Percentiles rank a stretch among this genome's conserved stretches.
Conservation (phyloP, 2,329 filamentous ascomycete genomes). For the Fusarium abutilonis region DNA sequence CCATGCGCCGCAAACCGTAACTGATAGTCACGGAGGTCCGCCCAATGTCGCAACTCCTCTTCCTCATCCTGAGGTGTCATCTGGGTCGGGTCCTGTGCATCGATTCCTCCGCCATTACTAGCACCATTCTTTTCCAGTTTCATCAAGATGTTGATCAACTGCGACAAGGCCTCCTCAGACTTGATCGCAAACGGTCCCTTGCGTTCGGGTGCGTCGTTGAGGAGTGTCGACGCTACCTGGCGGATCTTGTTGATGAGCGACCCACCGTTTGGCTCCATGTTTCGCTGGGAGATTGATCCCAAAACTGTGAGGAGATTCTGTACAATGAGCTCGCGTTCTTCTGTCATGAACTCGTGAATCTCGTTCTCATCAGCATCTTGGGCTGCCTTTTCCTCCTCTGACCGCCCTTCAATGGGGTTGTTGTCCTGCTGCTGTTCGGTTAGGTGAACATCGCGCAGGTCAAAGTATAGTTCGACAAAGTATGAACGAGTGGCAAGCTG, state of each 20-base stretch:
- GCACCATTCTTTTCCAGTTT: slow-evolving; percentile 74
- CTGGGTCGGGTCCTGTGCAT: slow-evolving; percentile 47
- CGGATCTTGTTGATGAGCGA: slow-evolving; percentile 84
- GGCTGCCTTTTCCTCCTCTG: slow-evolving; percentile 51
- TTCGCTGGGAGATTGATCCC: slow-evolving; percentile 81
- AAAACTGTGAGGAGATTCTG: slow-evolving; percentile 80
- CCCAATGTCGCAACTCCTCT: slow-evolving; percentile 80
- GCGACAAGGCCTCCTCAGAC: slow-evolving; percentile 75
- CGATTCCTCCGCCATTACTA: slow-evolving; percentile 42
- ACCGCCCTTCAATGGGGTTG: slow-evolving; percentile 49
- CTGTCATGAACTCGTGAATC: slow-evolving; percentile 72
- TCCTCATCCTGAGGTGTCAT: slow-evolving; percentile 73
- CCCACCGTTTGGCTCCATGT: slow-evolving; percentile 78
- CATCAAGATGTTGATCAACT: slow-evolving; percentile 78
- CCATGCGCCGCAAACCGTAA: slow-evolving; percentile 74
- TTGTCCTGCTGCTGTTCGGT: slow-evolving; percentile 55
- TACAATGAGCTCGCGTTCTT: slow-evolving; percentile 83
- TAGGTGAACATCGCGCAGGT: slow-evolving; percentile 73
- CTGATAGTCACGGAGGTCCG: slow-evolving; percentile 81
- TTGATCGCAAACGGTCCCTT: slow-evolving; percentile 62
- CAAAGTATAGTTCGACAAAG: slow-evolving; percentile 87
- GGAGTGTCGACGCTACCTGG: slow-evolving; percentile 81
- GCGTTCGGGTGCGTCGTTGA: slow-evolving; percentile 65
- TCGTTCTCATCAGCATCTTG: slow-evolving; percentile 56
- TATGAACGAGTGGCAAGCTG: slow-evolving; percentile 84